Percentiles rank a stretch among this genome's conserved stretches.
phyloP scores from a whole-genome alignment of 768 basidiomycete species.

The Botryobasidium botryosum region DNA sequence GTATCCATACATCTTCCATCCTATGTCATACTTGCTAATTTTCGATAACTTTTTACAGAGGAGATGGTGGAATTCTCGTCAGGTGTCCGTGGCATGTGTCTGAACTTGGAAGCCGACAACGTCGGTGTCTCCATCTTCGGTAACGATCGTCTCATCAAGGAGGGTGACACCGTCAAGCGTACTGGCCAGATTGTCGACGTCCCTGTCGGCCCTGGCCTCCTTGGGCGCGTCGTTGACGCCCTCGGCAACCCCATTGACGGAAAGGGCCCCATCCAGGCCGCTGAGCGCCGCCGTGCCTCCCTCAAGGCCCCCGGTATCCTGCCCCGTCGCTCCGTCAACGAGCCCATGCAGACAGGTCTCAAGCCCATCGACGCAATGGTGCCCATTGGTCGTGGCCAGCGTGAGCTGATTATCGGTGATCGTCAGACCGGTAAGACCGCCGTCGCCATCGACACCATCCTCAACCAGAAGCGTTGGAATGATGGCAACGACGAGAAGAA shows the following conservation, averaged over 20 bases:
- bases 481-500: conserved; percentile 91
- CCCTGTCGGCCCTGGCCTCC: conserved; percentile 90
- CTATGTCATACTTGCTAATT: neutral
- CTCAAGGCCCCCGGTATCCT: conserved; percentile 98
- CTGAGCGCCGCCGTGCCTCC: conserved; percentile 91
- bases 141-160: conserved; percentile 96
- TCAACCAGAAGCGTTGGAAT: conserved; percentile 99
- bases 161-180: conserved; percentile 99
- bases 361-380: conserved; percentile 99
- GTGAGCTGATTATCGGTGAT: conserved; percentile 99
- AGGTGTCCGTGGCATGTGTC: conserved; percentile 98
- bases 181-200: conserved; percentile 99
- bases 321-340: conserved; percentile 97
- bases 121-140: conserved; percentile 99
- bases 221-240: conserved; percentile 98
- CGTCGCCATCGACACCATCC: conserved; percentile 98
- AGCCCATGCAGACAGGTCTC: conserved; percentile 99
- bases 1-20: conserved; percentile 10
- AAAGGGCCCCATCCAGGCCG: conserved; percentile 89
- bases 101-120: conserved; percentile 99
- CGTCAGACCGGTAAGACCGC: conserved; percentile 99
- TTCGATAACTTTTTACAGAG: conserved; percentile 33
- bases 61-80: conserved; percentile 99
- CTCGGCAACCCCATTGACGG: conserved; percentile 99
- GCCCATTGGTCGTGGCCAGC: conserved; percentile 99